Evolutionary conservation across 441 rosid species (phyloP).

Genomic region (Gossypium schwendimanii): DNA sequence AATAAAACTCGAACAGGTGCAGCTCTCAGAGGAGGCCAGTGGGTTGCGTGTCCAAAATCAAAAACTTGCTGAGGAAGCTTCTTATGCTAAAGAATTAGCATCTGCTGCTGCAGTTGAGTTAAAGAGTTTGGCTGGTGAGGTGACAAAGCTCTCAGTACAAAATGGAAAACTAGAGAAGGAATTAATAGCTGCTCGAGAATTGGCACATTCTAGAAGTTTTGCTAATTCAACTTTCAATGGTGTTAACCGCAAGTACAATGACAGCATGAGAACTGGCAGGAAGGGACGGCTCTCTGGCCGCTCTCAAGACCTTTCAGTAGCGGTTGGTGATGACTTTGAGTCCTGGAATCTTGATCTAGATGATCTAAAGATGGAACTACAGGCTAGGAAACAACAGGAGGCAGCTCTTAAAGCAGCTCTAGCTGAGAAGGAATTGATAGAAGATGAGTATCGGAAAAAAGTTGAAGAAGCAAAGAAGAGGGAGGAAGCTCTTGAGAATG

Average conservation of each 20-base stretch:
- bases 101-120: conserved; percentile 98
- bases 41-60: conserved; percentile 75
- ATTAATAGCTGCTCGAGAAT: conserved; percentile 58
- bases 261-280: conserved; percentile 56
- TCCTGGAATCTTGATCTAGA: conserved; percentile 74
- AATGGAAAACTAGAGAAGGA: conserved; percentile 84
- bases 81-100: conserved; percentile 92
- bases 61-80: conserved; percentile 90
- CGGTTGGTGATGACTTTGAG: conserved; percentile 52
- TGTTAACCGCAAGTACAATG: conserved; percentile 46
- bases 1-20: conserved; percentile 68
- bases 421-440: conserved; percentile 70
- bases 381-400: conserved; percentile 83
- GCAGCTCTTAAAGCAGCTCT: conserved; percentile 79
- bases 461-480: conserved; percentile 79
- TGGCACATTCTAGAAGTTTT: conserved; percentile 47
- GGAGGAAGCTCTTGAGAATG: conserved; percentile 92
- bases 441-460: conserved; percentile 72
- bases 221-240: conserved; percentile 38
- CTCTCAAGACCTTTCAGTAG: conserved; percentile 41
- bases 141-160: conserved; percentile 80
- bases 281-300: conserved; percentile 70
- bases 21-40: conserved; percentile 75
- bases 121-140: conserved; percentile 90
- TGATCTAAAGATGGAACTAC: conserved; percentile 75